Evolutionary conservation across 2,329 filamentous ascomycete species (phyloP).

Genomic region (Aureobasidium zeae): DNA sequence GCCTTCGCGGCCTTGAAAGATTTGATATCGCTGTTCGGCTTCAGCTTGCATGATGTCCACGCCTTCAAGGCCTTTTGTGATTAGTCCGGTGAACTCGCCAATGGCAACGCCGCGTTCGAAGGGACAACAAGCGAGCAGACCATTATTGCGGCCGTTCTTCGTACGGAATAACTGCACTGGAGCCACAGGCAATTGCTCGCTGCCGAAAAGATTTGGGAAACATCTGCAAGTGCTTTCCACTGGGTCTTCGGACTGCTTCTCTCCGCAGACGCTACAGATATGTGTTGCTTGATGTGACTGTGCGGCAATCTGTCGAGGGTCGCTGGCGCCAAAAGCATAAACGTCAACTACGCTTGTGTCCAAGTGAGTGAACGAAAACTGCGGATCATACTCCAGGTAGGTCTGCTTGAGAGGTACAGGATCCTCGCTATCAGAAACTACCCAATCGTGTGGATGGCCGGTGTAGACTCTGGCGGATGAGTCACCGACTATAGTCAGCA

Average conservation of each 20-base stretch:
- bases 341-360: slow-evolving; percentile 44
- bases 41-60: slow-evolving; percentile 46
- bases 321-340: slow-evolving; percentile 40
- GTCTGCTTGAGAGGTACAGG: slow-evolving; percentile 39
- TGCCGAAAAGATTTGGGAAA: slow-evolving; percentile 45
- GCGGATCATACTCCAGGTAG: slow-evolving; percentile 39
- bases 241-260: slow-evolving; percentile 43
- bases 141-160: slow-evolving; percentile 46
- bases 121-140: slow-evolving; percentile 38
- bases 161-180: slow-evolving; percentile 48
- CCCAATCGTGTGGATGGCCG: slow-evolving; percentile 46
- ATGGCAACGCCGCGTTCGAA: slow-evolving; percentile 46
- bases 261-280: slow-evolving; percentile 38
- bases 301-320: slow-evolving; percentile 36
- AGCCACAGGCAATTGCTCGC: slow-evolving; percentile 30
- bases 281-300: slow-evolving; percentile 19
- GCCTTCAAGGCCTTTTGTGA: slow-evolving; percentile 44
- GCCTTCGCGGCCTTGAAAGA: slow-evolving; percentile 47
- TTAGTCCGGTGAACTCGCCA: slow-evolving; percentile 47
- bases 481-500: slow-evolving; percentile 41
- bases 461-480: slow-evolving; percentile 33
- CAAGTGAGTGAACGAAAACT: slow-evolving; percentile 42
- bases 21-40: slow-evolving; percentile 40
- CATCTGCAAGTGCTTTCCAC: slow-evolving; percentile 43
- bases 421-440: slow-evolving; percentile 38